phyloP scores from a whole-genome alignment of 805 yeast species.

The Jamesozyma lodderae region DNA sequence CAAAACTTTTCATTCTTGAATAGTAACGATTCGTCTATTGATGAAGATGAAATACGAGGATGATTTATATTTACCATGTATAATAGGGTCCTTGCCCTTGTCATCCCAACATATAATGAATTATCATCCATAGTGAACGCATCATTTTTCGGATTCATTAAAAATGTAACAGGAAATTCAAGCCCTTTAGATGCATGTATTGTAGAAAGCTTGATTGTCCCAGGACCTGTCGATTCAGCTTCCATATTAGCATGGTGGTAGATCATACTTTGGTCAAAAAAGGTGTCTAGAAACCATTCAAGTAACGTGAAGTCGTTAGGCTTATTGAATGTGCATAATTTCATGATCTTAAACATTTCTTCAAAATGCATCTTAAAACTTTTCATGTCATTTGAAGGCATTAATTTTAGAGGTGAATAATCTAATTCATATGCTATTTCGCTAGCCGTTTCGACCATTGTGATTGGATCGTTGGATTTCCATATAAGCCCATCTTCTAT shows the following conservation, averaged over 20 bases:
- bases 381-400: slow-evolving; percentile 16
- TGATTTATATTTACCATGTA: slow-evolving; percentile 23
- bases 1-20: slow-evolving; percentile 19
- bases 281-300: slow-evolving; percentile 30
- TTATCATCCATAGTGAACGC: slow-evolving; percentile 30
- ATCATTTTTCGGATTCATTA: slow-evolving; percentile 24
- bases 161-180: slow-evolving; percentile 62
- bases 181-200: slow-evolving; percentile 69
- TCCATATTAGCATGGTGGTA: slow-evolving; percentile 5
- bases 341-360: slow-evolving; percentile 33
- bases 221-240: slow-evolving; percentile 1
- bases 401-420: slow-evolving; percentile 16
- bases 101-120: slow-evolving; percentile 54
- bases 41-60: too few relatives aligned
- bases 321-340: slow-evolving; percentile 18
- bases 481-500: slow-evolving; percentile 7
- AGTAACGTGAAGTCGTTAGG: slow-evolving; percentile 21
- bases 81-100: slow-evolving; percentile 44
- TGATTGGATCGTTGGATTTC: slow-evolving; percentile 27
- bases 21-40: not conserved
- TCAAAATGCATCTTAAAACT: slow-evolving; percentile 23
- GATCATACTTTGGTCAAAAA: slow-evolving; percentile 20
- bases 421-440: slow-evolving; percentile 31
- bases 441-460: slow-evolving; percentile 30
- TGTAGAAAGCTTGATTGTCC: slow-evolving; percentile 49